phyloP scores from a whole-genome alignment of 2,329 filamentous ascomycete species.

The Periconia sp. region DNA sequence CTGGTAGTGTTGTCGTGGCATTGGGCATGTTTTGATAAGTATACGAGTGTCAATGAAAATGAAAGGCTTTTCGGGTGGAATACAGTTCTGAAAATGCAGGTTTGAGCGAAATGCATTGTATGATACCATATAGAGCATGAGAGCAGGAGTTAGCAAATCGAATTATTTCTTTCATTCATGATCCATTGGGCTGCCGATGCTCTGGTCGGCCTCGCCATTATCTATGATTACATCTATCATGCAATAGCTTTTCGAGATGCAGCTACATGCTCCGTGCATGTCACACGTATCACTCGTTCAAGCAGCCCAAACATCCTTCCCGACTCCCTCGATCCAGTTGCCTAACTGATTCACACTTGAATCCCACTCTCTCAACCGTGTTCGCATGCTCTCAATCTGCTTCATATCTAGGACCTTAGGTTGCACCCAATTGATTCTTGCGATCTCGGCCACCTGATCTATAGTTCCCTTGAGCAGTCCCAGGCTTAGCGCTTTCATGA shows the following conservation, averaged over 20 bases:
- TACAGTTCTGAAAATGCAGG: no score
- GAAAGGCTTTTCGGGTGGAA: no score
- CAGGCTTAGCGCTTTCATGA: constrained; percentile 98
- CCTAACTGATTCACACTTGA: constrained; percentile 93
- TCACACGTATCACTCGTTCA: constrained; percentile 13
- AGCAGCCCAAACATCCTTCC: constrained; percentile 94
- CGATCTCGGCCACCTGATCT: constrained; percentile 93
- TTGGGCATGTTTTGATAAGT: constrained; percentile 21
- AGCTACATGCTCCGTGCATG: no score
- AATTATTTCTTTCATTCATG: background rate
- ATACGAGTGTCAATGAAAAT: background rate
- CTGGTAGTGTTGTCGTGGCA: constrained; percentile 52
- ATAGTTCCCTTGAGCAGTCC: constrained; percentile 90
- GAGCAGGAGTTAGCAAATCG: background rate
- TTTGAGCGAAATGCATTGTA: background rate
- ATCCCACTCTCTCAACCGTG: constrained; percentile 91
- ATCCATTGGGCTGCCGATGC: constrained; percentile 2
- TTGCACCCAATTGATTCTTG: constrained; percentile 98
- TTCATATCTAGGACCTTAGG: constrained; percentile 95
- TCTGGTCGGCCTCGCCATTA: background rate
- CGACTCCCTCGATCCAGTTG: constrained; percentile 94
- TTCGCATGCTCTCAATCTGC: constrained; percentile 92
- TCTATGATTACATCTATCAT: constrained; percentile 17
- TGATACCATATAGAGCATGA: constrained; percentile 4
- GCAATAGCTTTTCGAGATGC: no score